Percentiles rank a stretch among this genome's conserved stretches.
Evolutionary conservation across 177 flowering plant genomes (phyloP).

Genomic region (Vitis hybrid): DNA sequence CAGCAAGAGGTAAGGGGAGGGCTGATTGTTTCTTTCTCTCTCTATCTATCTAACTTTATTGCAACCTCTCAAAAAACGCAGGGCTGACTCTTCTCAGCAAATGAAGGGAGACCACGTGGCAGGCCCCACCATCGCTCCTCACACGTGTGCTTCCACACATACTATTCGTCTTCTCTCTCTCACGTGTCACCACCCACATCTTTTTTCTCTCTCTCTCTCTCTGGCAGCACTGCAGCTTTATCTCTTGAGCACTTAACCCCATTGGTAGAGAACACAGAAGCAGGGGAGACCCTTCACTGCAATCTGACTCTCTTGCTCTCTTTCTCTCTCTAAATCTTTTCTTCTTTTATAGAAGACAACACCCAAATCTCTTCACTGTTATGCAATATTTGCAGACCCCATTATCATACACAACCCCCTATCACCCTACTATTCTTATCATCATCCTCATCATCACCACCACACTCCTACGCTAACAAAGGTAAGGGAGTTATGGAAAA

Average conservation of each 20-base stretch:
- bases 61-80: neutral
- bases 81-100: no score
- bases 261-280: conserved; percentile 7
- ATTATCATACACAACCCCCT: neutral
- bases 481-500: conserved; percentile 35
- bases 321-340: conserved; percentile 8
- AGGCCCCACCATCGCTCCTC: neutral
- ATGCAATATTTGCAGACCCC: neutral
- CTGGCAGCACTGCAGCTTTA: neutral
- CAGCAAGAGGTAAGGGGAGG: neutral
- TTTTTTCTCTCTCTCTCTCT: neutral
- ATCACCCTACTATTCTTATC: neutral
- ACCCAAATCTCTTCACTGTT: neutral
- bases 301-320: conserved; percentile 5
- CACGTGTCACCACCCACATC: conserved; percentile 10
- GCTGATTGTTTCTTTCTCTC: neutral
- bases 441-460: neutral
- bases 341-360: conserved; percentile 16
- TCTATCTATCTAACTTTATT: conserved; percentile 4
- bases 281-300: no score
- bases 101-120: neutral
- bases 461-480: neutral
- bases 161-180: neutral
- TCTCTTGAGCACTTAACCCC: conserved; percentile 2
- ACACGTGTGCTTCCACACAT: conserved; percentile 7